Conservation (phyloP, 2,329 filamentous ascomycete species). For the Beauveria bassiana region DNA sequence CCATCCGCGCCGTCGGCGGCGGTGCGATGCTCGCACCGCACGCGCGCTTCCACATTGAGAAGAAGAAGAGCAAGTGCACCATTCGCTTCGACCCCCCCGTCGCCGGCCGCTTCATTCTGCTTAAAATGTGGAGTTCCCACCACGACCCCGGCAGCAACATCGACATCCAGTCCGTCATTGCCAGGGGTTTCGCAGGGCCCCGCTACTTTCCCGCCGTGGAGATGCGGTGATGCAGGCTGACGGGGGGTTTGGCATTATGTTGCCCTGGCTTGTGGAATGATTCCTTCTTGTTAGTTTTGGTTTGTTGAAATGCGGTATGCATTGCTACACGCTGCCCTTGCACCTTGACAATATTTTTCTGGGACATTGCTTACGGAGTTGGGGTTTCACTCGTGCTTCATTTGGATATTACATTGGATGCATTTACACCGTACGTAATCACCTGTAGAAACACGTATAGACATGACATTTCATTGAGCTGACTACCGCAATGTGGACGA, state of each 20-base stretch:
- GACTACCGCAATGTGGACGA: not conserved
- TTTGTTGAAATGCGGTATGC: not conserved
- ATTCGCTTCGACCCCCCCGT: slow-evolving; percentile 79
- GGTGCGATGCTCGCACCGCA: slow-evolving; percentile 58
- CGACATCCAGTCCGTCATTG: slow-evolving; percentile 80
- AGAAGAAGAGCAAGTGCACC: slow-evolving; percentile 75
- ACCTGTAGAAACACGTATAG: not conserved
- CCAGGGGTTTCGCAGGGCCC: slow-evolving; percentile 76
- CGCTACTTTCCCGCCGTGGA: slow-evolving; percentile 71
- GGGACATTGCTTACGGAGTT: not conserved
- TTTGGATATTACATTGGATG: not conserved
- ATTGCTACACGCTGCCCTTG: not conserved
- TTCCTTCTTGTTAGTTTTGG: too few relatives aligned
- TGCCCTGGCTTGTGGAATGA: not conserved
- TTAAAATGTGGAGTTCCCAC: slow-evolving; percentile 84
- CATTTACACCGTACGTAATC: not conserved
- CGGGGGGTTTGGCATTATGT: not conserved
- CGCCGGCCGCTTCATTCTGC: slow-evolving; percentile 72
- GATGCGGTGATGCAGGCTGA: slow-evolving; percentile 36
- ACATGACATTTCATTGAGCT: not conserved
- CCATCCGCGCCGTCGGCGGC: slow-evolving; percentile 47
- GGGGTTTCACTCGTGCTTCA: not conserved
- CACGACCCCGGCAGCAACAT: slow-evolving; percentile 63
- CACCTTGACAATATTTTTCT: not conserved
- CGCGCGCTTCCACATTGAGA: slow-evolving; percentile 76